Conservation (phyloP, 208 protist genomes). For the Acanthamoeba culbertsoni region DNA sequence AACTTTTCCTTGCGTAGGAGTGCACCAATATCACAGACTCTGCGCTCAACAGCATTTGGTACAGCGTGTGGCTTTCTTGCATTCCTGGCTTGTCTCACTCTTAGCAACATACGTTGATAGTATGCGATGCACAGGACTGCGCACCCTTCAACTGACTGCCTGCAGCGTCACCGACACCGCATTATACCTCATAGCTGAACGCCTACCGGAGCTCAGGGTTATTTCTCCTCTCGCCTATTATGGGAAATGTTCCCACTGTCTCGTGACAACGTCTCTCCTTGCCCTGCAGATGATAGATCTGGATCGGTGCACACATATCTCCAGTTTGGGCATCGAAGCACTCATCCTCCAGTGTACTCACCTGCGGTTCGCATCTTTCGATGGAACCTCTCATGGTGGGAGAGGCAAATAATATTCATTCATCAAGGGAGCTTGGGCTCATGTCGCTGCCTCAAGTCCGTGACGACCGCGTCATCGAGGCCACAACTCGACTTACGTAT, state of each 20-base stretch:
- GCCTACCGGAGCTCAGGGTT: neutral
- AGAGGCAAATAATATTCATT: neutral
- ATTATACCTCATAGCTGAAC: neutral
- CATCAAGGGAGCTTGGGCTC: neutral
- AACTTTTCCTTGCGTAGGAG: neutral
- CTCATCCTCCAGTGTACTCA: neutral
- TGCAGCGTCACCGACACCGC: neutral
- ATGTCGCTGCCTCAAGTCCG: neutral
- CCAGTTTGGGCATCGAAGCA: neutral
- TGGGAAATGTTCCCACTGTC: neutral
- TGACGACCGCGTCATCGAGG: neutral
- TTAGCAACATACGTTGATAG: neutral
- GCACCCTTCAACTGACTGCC: neutral
- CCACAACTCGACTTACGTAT: neutral
- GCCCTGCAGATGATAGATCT: neutral
- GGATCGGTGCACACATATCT: neutral
- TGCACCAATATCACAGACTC: neutral
- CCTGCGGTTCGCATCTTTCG: neutral
- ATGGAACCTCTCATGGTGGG: neutral
- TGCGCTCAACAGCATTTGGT: neutral
- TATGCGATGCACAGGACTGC: neutral
- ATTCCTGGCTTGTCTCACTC: neutral
- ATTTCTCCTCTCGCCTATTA: neutral
- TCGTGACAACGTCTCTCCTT: neutral
- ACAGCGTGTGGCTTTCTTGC: neutral